Percentiles rank a stretch among this genome's conserved stretches.
Conservation (phyloP, 164 flowering plant species). For the Annona cherimola region DNA sequence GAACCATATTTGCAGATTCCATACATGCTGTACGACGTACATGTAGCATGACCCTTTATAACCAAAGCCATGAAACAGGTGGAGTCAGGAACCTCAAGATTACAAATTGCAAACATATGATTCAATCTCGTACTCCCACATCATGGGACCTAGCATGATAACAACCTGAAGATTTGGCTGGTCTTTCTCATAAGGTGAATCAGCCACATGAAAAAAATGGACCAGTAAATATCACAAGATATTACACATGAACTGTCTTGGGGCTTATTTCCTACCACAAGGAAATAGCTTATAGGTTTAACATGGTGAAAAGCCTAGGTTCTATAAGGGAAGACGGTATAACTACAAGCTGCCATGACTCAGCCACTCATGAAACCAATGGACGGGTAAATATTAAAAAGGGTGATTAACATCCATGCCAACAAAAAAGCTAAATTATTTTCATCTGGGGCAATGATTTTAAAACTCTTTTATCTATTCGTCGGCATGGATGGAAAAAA, state of each 20-base stretch:
- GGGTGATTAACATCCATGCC: no score
- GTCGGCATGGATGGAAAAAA: no score
- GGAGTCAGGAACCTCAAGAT: not conserved
- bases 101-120: no score
- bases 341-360: not conserved
- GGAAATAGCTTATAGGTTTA: not conserved
- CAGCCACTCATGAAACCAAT: no score
- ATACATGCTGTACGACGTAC: conserved; percentile 27
- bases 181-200: not conserved
- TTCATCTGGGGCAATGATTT: no score
- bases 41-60: conserved; percentile 22
- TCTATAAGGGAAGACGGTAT: not conserved
- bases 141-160: not conserved
- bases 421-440: no score
- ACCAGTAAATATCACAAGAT: not conserved
- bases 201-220: not conserved
- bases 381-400: no score
- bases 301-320: not conserved
- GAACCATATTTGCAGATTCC: conserved; percentile 62
- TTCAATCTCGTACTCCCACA: not conserved
- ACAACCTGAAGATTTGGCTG: not conserved
- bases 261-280: not conserved
- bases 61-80: conserved; percentile 4
- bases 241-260: not conserved
- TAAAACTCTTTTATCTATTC: no score